These are phyloP conservation scores for Yarrowia galli DNA, from an alignment of 1,139 yeast species.

Conservation along the genomic window DNA sequence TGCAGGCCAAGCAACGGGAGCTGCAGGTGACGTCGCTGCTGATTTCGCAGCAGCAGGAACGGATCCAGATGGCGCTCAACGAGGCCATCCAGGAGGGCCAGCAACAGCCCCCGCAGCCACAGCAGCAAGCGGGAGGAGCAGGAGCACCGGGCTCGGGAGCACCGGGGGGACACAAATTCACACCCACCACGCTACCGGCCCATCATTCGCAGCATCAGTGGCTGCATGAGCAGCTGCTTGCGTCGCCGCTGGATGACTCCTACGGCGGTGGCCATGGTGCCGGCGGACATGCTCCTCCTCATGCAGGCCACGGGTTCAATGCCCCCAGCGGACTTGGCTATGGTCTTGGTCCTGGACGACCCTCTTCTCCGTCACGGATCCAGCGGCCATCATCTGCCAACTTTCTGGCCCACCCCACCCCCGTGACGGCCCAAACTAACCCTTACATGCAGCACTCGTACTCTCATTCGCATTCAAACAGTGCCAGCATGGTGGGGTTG, in stretches of 20 bases:
- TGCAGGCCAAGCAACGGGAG: constrained; percentile 53
- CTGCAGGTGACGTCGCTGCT: constrained; percentile 48
- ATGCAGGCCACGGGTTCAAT: constrained; percentile 2
- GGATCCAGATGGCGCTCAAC: constrained; percentile 49
- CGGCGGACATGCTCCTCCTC: too few species aligned
- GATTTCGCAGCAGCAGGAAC: constrained; percentile 51
- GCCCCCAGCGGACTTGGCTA: constrained; percentile 1
- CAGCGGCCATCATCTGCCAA: constrained; percentile 34
- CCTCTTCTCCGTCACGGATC: constrained; percentile 11
- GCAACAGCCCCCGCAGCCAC: background rate
- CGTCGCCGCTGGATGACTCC: constrained; percentile 34
- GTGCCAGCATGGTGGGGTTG: constrained; percentile 18
- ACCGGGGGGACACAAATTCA: background rate
- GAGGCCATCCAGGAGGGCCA: constrained; percentile 42
- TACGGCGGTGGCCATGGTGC: background rate
- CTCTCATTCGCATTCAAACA: constrained; percentile 33
- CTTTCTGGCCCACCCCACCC: constrained; percentile 33
- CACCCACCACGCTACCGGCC: constrained; percentile 26
- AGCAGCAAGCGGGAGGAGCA: background rate
- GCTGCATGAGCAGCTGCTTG: constrained; percentile 38
- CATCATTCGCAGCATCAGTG: constrained; percentile 38
- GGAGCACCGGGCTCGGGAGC: background rate
- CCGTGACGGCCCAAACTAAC: constrained; percentile 5
- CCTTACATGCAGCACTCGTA: constrained; percentile 31
- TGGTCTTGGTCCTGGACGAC: constrained; percentile 18